phyloP scores from a whole-genome alignment of 2,329 filamentous ascomycete genomes.

The Diaporthe sp. region DNA sequence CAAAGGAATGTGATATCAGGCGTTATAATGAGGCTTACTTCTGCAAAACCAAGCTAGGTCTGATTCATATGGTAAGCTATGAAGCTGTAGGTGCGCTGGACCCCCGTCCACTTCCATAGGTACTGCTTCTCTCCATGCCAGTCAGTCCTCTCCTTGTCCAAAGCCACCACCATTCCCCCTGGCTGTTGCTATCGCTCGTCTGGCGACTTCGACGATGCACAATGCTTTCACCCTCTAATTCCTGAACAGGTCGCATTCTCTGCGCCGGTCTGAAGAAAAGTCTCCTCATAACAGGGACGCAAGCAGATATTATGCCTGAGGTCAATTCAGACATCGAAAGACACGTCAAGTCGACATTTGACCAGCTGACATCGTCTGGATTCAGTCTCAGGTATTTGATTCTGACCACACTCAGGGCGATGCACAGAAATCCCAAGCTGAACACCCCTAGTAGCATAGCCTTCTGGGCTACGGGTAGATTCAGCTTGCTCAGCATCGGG shows the following conservation, averaged over 20 bases:
- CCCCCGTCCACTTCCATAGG: background rate
- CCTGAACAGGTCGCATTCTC: background rate
- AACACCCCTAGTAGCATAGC: background rate
- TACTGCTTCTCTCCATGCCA: background rate
- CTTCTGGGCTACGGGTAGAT: background rate
- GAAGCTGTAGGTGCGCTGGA: background rate
- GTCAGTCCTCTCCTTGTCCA: slow-evolving; percentile 7
- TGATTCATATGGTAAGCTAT: background rate
- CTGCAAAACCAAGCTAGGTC: too few species aligned
- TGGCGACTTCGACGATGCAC: background rate
- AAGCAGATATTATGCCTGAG: slow-evolving; percentile 10
- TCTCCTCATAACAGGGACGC: slow-evolving; percentile 7
- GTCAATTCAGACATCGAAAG: slow-evolving; percentile 14
- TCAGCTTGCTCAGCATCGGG: slow-evolving; percentile 1
- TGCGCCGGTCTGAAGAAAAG: background rate
- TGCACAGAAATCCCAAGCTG: background rate
- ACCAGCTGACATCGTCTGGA: slow-evolving; percentile 10
- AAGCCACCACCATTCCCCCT: slow-evolving; percentile 13
- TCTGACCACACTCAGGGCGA: slow-evolving; percentile 2
- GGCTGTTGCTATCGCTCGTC: background rate
- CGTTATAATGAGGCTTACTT: background rate
- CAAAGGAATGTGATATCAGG: background rate
- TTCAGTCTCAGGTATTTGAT: slow-evolving; percentile 19
- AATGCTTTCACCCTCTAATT: background rate
- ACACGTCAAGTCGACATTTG: background rate